A percentile compares a stretch with the other conserved stretches of the same genome.
Conservation (phyloP, 179 eudicot species). For the Monotropa hypopitys region DNA sequence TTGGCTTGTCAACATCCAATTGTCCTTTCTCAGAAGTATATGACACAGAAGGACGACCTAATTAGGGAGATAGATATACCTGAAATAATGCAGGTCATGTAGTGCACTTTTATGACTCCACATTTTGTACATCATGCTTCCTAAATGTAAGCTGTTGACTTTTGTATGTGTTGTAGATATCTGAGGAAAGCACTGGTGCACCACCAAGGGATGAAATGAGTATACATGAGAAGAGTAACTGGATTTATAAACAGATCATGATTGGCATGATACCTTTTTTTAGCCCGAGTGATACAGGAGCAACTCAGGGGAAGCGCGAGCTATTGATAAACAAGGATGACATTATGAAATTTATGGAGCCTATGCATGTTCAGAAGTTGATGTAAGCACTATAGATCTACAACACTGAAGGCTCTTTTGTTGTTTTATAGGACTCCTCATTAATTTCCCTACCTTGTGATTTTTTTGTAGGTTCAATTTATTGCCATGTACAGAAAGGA, state of each 20-base stretch:
- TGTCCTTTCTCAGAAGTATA: constrained; percentile 61
- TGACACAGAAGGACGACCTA: constrained; percentile 69
- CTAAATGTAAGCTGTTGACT: not conserved
- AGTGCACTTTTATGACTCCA: not conserved
- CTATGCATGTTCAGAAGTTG: constrained; percentile 66
- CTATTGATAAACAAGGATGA: constrained; percentile 46
- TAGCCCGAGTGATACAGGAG: constrained; percentile 20
- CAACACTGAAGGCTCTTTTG: not conserved
- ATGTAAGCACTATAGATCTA: constrained; percentile 38
- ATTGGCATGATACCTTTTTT: constrained; percentile 38
- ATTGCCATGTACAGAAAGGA: constrained; percentile 86
- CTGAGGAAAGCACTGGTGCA: constrained; percentile 72
- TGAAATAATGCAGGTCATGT: constrained; percentile 78
- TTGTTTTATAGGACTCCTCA: not conserved
- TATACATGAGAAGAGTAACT: constrained; percentile 63
- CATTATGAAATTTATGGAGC: constrained; percentile 55
- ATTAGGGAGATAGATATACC: constrained; percentile 73
- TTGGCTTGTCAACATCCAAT: constrained; percentile 63
- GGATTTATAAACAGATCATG: constrained; percentile 70
- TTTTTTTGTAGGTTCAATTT: constrained; percentile 49
- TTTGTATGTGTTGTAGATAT: constrained; percentile 29
- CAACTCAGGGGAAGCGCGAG: constrained; percentile 39
- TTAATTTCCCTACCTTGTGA: not conserved
- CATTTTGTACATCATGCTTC: not conserved
- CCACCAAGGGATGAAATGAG: constrained; percentile 49